phyloP scores from a whole-genome alignment of 2,329 filamentous ascomycete genomes.

The Colletotrichum tropicicola region DNA sequence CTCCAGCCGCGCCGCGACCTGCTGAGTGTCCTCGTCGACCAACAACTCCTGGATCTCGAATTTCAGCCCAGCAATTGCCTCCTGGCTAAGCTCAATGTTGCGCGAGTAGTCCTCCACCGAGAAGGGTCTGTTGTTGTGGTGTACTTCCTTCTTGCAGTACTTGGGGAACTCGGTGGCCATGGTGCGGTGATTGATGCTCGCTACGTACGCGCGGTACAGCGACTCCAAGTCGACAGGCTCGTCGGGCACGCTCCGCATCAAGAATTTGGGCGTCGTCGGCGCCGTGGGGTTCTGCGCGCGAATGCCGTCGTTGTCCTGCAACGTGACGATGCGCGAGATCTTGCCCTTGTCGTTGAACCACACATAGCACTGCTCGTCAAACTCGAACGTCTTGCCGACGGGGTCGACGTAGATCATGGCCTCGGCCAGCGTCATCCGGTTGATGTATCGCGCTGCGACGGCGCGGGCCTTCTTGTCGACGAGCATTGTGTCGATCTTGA shows the following conservation, averaged over 20 bases:
- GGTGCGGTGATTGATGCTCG: slow-evolving; percentile 41
- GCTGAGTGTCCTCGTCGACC: slow-evolving; percentile 41
- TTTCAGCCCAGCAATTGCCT: slow-evolving; percentile 37
- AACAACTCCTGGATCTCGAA: slow-evolving; percentile 39
- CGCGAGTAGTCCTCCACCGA: slow-evolving; percentile 36
- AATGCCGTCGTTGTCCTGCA: slow-evolving; percentile 27
- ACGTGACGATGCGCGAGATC: slow-evolving; percentile 19
- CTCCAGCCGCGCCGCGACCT: slow-evolving; percentile 41
- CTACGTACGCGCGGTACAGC: slow-evolving; percentile 40
- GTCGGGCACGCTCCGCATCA: slow-evolving; percentile 2
- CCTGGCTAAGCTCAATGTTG: slow-evolving; percentile 39
- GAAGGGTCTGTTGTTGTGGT: slow-evolving; percentile 40
- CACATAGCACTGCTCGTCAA: slow-evolving; percentile 27
- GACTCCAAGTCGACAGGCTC: slow-evolving; percentile 5
- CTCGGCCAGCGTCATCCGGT: slow-evolving; percentile 8
- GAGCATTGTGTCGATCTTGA: slow-evolving; percentile 24
- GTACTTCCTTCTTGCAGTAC: slow-evolving; percentile 37
- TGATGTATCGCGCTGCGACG: slow-evolving; percentile 23
- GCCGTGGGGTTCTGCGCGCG: slow-evolving; percentile 11
- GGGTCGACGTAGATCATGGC: not conserved
- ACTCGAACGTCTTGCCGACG: slow-evolving; percentile 8
- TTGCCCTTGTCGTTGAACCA: slow-evolving; percentile 27
- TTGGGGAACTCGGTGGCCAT: slow-evolving; percentile 35
- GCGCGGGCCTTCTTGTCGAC: slow-evolving; percentile 18
- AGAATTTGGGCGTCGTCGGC: slow-evolving; percentile 11